Evolutionary conservation across 2,329 filamentous ascomycete species (phyloP).

Genomic region (Thelonectria rubi): DNA sequence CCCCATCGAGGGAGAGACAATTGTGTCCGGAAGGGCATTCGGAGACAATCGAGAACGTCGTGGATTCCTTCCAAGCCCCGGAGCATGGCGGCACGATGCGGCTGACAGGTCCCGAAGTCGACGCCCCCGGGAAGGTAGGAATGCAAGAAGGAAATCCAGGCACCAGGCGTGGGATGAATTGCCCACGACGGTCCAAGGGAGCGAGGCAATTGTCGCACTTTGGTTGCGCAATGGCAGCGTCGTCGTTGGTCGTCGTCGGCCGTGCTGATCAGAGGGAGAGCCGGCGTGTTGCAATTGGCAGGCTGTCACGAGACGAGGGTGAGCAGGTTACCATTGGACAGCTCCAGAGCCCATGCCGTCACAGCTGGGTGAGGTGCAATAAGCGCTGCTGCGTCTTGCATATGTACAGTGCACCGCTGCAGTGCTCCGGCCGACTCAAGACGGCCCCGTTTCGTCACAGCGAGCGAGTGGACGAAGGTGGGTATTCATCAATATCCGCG

Average conservation of each 20-base stretch:
- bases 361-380: conserved; percentile 28
- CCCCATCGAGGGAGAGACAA: background rate
- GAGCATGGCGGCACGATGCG: conserved; percentile 6
- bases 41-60: conserved; percentile 18
- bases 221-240: conserved; percentile 23
- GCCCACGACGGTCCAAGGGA: conserved; percentile 13
- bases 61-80: conserved; percentile 20
- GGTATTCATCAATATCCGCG: background rate
- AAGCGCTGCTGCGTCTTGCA: conserved; percentile 34
- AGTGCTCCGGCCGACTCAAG: conserved; percentile 25
- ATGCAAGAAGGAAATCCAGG: too few species aligned
- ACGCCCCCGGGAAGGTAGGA: too few species aligned
- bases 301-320: background rate
- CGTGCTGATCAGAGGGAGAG: background rate
- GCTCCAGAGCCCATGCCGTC: conserved; percentile 25
- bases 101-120: conserved; percentile 26
- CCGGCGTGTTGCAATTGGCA: conserved; percentile 26
- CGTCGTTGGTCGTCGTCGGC: background rate
- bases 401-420: background rate
- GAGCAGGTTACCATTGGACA: conserved; percentile 28
- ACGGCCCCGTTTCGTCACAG: conserved; percentile 15
- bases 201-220: conserved; percentile 28
- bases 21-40: conserved; percentile 22
- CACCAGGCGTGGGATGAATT: background rate
- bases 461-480: background rate